These are phyloP conservation scores for Trichosporon ovoides DNA, from an alignment of 1,284 basidiomycete genomes.

Conservation along the genomic window DNA sequence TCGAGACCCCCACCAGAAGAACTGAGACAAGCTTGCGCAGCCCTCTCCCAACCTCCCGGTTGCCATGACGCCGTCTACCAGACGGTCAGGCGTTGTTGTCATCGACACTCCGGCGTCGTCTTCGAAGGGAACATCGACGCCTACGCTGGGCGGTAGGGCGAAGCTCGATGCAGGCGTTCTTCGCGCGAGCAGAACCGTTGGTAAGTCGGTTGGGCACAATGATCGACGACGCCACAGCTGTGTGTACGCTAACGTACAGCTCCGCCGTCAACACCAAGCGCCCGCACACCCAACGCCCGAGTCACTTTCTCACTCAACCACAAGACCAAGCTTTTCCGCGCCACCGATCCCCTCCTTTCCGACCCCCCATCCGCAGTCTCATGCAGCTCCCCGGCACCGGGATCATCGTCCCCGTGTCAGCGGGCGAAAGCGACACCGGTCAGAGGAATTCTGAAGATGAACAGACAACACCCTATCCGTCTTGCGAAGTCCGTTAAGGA, in stretches of 20 bases:
- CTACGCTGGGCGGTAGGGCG: neutral
- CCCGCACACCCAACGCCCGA: neutral
- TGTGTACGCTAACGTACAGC: neutral
- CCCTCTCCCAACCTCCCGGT: neutral
- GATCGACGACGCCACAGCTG: neutral
- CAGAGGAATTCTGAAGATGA: slow-evolving; percentile 33
- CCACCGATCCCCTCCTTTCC: slow-evolving; percentile 31
- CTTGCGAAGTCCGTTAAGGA: slow-evolving; percentile 41
- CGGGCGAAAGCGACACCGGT: neutral
- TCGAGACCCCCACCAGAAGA: neutral
- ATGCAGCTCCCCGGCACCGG: slow-evolving; percentile 6
- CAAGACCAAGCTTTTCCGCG: slow-evolving; percentile 37
- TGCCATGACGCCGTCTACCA: neutral
- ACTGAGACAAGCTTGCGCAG: no score
- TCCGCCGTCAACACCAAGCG: neutral
- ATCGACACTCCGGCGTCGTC: neutral
- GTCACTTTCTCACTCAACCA: slow-evolving; percentile 38
- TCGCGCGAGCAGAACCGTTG: neutral
- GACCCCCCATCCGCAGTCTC: slow-evolving; percentile 12
- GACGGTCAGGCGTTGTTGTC: neutral
- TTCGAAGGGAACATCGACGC: neutral
- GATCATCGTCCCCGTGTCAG: slow-evolving; percentile 6
- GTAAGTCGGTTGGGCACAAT: neutral
- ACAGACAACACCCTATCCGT: slow-evolving; percentile 30
- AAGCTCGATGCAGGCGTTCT: neutral